phyloP scores from a whole-genome alignment of 306 rosid genomes.

The Lupinus albus region DNA sequence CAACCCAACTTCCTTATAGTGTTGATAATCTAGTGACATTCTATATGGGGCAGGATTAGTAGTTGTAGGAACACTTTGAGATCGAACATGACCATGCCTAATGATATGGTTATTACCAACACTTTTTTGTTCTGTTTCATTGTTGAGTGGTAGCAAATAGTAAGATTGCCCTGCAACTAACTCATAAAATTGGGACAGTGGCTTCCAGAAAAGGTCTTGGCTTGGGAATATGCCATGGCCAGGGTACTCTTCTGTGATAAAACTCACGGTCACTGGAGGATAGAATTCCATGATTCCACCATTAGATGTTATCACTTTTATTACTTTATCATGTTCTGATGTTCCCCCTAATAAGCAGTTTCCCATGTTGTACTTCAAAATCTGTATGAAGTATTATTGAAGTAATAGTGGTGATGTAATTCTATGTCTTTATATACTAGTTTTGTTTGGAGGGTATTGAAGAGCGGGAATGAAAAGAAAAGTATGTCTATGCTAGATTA shows the following conservation, averaged over 20 bases:
- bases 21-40: constrained; percentile 67
- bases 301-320: constrained; percentile 64
- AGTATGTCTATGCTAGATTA: constrained; percentile 34
- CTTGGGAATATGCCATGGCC: constrained; percentile 67
- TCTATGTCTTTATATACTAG: constrained; percentile 15
- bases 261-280: constrained; percentile 59
- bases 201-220: constrained; percentile 71
- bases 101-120: not conserved
- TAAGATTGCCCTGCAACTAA: constrained; percentile 67
- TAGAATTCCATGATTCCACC: constrained; percentile 86
- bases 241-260: constrained; percentile 65
- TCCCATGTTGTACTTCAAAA: constrained; percentile 55
- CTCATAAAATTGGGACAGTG: constrained; percentile 55
- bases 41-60: constrained; percentile 55
- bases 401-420: constrained; percentile 22
- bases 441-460: constrained; percentile 37
- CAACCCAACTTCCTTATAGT: constrained; percentile 39
- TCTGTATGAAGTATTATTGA: constrained; percentile 4
- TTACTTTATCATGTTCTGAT: constrained; percentile 49
- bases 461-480: constrained; percentile 51
- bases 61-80: constrained; percentile 59
- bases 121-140: not conserved
- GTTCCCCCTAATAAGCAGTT: constrained; percentile 66
- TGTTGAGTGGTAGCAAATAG: constrained; percentile 56
- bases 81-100: constrained; percentile 64